Evolutionary conservation across 148 eudicot genomes (phyloP).

Genomic region (Gaultheria prostrata): DNA sequence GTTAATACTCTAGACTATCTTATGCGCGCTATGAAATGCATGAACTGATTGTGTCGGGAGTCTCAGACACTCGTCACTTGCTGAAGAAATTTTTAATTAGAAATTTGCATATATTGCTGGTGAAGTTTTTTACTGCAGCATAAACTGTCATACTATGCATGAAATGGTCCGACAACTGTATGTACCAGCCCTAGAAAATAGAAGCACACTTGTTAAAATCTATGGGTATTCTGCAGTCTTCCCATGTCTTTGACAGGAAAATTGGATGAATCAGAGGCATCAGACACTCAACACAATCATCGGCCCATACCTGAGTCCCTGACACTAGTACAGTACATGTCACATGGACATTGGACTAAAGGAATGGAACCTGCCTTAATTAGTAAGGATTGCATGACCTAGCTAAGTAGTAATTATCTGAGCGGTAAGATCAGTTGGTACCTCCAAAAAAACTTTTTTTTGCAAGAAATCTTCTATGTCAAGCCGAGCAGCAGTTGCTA

Average conservation of each 20-base stretch:
- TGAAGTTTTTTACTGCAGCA: background rate
- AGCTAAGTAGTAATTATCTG: background rate
- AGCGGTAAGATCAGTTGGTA: constrained; percentile 17
- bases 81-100: background rate
- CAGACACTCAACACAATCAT: background rate
- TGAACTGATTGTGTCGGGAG: background rate
- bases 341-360: background rate
- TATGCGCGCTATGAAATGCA: background rate
- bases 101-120: background rate
- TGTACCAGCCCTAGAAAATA: background rate
- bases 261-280: background rate
- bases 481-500: constrained; percentile 96
- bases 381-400: background rate
- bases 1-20: background rate
- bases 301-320: background rate
- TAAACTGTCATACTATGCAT: background rate
- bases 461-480: constrained; percentile 99
- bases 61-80: too few relatives aligned
- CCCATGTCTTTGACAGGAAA: background rate
- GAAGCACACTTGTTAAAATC: background rate
- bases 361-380: constrained; percentile 1
- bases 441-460: constrained; percentile 96
- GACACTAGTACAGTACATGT: background rate
- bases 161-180: background rate
- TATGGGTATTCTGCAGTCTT: background rate